Conservation (phyloP, 139 green algal species). For the Ostreobium quekettii region DNA sequence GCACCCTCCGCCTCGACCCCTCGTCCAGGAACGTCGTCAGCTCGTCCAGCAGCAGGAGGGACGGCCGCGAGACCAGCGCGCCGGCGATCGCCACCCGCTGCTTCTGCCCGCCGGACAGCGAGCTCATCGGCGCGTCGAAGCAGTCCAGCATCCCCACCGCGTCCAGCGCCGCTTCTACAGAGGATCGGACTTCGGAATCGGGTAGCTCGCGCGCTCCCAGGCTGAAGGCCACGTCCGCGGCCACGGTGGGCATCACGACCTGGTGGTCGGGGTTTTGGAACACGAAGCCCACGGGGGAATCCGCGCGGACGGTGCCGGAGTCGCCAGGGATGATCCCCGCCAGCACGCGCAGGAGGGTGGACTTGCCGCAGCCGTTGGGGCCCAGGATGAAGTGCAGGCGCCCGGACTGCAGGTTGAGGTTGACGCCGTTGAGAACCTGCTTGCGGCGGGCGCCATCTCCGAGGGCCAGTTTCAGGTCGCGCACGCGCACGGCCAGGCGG, state of each 20-base stretch:
- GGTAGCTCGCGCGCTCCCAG: slow-evolving; percentile 65
- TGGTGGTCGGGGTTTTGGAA: slow-evolving; percentile 99
- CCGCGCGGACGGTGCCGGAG: slow-evolving; percentile 36
- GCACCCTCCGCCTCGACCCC: slow-evolving; percentile 73
- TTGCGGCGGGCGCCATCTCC: not conserved
- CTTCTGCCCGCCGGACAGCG: slow-evolving; percentile 91
- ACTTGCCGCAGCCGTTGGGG: slow-evolving; percentile 44
- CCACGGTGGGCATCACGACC: slow-evolving; percentile 82
- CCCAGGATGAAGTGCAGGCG: slow-evolving; percentile 9
- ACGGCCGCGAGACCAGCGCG: slow-evolving; percentile 57
- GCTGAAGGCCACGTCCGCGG: slow-evolving; percentile 92
- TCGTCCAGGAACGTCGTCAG: slow-evolving; percentile 96
- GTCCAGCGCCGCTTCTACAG: slow-evolving; percentile 54
- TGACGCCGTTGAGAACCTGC: not conserved
- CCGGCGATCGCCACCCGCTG: slow-evolving; percentile 93
- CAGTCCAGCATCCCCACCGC: slow-evolving; percentile 72
- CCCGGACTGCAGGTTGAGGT: slow-evolving; percentile 6
- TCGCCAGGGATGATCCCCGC: slow-evolving; percentile 64
- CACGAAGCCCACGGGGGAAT: slow-evolving; percentile 74
- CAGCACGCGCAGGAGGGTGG: slow-evolving; percentile 72
- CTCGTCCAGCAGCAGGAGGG: slow-evolving; percentile 94
- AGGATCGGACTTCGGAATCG: slow-evolving; percentile 31
- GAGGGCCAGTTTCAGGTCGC: slow-evolving; percentile 5
- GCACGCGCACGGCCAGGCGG: slow-evolving; percentile 5
- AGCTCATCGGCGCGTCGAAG: slow-evolving; percentile 60